phyloP scores from a whole-genome alignment of 805 yeast genomes.

The Candida odintsovae region DNA sequence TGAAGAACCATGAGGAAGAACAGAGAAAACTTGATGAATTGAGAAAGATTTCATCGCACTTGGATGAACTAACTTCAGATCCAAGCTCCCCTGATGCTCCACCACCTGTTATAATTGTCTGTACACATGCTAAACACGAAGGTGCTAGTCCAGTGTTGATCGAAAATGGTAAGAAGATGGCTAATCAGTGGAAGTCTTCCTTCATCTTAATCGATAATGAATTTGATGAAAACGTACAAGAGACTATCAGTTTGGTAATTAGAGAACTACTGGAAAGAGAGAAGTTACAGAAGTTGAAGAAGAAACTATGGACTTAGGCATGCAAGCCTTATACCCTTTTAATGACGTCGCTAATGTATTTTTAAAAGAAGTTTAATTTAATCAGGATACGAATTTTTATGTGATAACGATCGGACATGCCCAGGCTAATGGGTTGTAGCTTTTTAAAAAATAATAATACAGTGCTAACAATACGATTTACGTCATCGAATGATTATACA shows the following conservation, averaged over 20 bases:
- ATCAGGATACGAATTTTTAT: too few relatives aligned
- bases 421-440: too few relatives aligned
- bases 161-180: constrained; percentile 51
- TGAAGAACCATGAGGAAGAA: constrained; percentile 25
- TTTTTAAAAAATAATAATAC: too few relatives aligned
- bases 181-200: constrained; percentile 58
- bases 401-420: too few relatives aligned
- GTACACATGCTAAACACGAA: constrained; percentile 55
- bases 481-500: too few relatives aligned
- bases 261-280: constrained; percentile 52
- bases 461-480: too few relatives aligned
- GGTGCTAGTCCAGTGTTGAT: constrained; percentile 56
- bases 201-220: constrained; percentile 58
- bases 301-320: constrained; percentile 1
- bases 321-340: too few relatives aligned
- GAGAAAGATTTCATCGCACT: constrained; percentile 25
- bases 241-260: constrained; percentile 48
- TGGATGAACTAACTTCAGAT: constrained; percentile 27
- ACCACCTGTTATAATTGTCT: constrained; percentile 66
- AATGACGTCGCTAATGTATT: too few relatives aligned
- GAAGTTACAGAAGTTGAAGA: constrained; percentile 21
- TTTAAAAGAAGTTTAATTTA: too few relatives aligned
- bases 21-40: constrained; percentile 26
- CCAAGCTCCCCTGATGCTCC: constrained; percentile 35
- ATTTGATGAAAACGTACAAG: constrained; percentile 47